Evolutionary conservation across 1,284 basidiomycete genomes (phyloP).

Genomic region (Pascua guehoae): DNA sequence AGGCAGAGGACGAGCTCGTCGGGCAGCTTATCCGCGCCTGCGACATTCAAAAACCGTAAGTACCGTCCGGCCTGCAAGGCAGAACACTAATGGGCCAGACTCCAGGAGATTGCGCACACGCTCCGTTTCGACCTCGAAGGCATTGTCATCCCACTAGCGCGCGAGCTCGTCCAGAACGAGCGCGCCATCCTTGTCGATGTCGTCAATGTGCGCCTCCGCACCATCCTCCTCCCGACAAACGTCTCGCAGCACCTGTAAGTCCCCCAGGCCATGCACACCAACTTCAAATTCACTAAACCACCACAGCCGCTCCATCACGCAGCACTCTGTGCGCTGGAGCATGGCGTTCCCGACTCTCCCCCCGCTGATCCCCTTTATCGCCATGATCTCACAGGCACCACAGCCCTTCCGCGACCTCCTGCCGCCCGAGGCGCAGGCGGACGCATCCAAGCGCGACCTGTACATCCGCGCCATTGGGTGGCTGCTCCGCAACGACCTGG

Average conservation of each 20-base stretch:
- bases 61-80: conserved; percentile 1
- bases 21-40: conserved; percentile 61
- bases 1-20: conserved; percentile 56
- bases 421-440: conserved; percentile 23
- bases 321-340: conserved; percentile 62
- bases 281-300: not conserved
- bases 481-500: conserved; percentile 81
- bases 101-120: conserved; percentile 78
- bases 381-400: conserved; percentile 65
- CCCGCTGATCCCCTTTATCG: conserved; percentile 67
- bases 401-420: conserved; percentile 57
- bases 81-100: conserved; percentile 50
- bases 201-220: conserved; percentile 75
- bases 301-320: conserved; percentile 56
- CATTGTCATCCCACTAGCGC: conserved; percentile 79
- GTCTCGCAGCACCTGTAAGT: conserved; percentile 66
- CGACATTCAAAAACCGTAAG: conserved; percentile 54
- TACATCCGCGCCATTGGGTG: conserved; percentile 85
- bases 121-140: conserved; percentile 81
- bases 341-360: conserved; percentile 65
- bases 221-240: conserved; percentile 70
- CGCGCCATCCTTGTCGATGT: conserved; percentile 85
- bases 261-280: too few relatives aligned
- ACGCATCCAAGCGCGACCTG: conserved; percentile 53
- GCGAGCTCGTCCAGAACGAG: conserved; percentile 84